These are phyloP conservation scores for Penicillium atrosanguineum DNA, from an alignment of 495 filamentous ascomycete genomes.

Conservation along the genomic window DNA sequence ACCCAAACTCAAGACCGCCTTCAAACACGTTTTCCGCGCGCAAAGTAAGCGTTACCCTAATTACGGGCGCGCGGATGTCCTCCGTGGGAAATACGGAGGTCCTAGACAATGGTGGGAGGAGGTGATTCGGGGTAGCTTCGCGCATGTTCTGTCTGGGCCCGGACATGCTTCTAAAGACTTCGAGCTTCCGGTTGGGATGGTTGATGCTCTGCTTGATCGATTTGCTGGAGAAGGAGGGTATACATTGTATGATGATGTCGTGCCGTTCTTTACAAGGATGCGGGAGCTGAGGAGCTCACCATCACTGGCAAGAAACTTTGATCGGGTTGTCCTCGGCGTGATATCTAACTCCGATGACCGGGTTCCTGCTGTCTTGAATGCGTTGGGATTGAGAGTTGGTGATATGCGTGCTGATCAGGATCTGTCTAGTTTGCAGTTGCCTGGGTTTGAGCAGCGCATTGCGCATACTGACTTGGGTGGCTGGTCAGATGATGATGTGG, in stretches of 20 bases:
- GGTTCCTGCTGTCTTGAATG: conserved; percentile 57
- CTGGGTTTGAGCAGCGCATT: conserved; percentile 39
- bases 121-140: conserved; percentile 43
- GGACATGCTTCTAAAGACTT: background rate
- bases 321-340: conserved; percentile 56
- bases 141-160: conserved; percentile 8
- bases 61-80: conserved; percentile 55
- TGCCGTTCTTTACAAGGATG: conserved; percentile 50
- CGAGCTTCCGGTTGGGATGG: conserved; percentile 43
- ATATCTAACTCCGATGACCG: conserved; percentile 79
- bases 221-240: conserved; percentile 66
- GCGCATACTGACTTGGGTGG: background rate
- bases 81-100: conserved; percentile 47
- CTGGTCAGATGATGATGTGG: conserved; percentile 46
- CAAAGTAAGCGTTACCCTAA: conserved; percentile 57
- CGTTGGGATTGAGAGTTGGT: conserved; percentile 59
- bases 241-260: conserved; percentile 52
- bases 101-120: conserved; percentile 70
- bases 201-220: conserved; percentile 52
- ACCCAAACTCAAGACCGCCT: conserved; percentile 30
- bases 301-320: conserved; percentile 10
- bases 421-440: conserved; percentile 30
- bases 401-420: conserved; percentile 33
- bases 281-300: conserved; percentile 9
- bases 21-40: conserved; percentile 49